Evolutionary conservation across 2,329 filamentous ascomycete species (phyloP).

Genomic region (Diaporthe australafricana): DNA sequence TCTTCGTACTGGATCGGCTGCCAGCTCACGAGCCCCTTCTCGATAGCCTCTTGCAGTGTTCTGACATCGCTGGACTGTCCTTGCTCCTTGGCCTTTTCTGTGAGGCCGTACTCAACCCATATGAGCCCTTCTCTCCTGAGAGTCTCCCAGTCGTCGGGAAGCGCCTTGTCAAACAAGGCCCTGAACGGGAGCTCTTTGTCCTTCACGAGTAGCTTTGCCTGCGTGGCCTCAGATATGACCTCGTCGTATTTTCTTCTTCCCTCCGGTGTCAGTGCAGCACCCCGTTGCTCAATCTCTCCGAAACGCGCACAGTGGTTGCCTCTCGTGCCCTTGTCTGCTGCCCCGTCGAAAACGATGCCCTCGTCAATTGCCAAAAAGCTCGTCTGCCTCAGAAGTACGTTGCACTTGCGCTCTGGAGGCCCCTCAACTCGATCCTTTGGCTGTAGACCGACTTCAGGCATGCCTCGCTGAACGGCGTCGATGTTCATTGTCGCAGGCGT

Average conservation of each 20-base stretch:
- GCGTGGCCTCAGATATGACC: slow-evolving; percentile 50
- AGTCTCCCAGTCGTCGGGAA: slow-evolving; percentile 55
- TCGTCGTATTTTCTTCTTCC: slow-evolving; percentile 60
- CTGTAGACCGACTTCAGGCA: slow-evolving; percentile 54
- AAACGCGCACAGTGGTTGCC: slow-evolving; percentile 62
- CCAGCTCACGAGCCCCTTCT: slow-evolving; percentile 47
- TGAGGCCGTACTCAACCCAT: slow-evolving; percentile 52
- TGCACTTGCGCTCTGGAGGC: slow-evolving; percentile 55
- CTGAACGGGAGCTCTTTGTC: neutral
- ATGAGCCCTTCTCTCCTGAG: slow-evolving; percentile 51
- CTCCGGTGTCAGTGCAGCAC: slow-evolving; percentile 58
- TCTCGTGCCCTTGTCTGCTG: slow-evolving; percentile 36
- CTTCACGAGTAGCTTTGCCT: neutral
- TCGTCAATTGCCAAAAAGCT: slow-evolving; percentile 66
- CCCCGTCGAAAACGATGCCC: slow-evolving; percentile 51
- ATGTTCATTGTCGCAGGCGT: slow-evolving; percentile 64
- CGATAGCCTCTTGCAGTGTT: slow-evolving; percentile 39
- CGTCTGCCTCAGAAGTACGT: slow-evolving; percentile 63
- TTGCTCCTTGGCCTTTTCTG: slow-evolving; percentile 22
- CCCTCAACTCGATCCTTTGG: slow-evolving; percentile 64
- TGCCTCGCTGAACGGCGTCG: slow-evolving; percentile 53
- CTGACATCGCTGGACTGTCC: neutral
- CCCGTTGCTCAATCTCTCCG: slow-evolving; percentile 65
- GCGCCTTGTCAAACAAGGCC: slow-evolving; percentile 41
- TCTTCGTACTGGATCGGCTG: slow-evolving; percentile 65